A percentile compares a stretch with the other conserved stretches of the same genome.
Evolutionary conservation across 2,329 filamentous ascomycete genomes (phyloP).

Genomic region (Acephala macrosclerotiorum): DNA sequence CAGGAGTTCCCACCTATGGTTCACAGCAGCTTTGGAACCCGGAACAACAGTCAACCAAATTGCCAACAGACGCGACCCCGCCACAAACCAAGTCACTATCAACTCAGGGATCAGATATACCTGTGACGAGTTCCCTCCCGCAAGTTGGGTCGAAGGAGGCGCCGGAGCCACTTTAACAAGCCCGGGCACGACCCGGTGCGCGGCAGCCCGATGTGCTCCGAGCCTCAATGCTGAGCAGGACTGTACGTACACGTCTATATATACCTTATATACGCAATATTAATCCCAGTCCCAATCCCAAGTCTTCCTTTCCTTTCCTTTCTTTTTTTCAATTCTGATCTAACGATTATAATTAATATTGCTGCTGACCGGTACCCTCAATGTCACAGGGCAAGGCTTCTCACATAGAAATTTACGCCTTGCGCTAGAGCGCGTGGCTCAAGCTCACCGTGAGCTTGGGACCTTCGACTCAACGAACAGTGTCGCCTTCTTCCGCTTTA

Average conservation of each 20-base stretch:
- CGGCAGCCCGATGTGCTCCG: constrained; percentile 25
- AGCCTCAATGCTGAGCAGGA: constrained; percentile 33
- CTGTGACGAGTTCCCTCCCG: constrained; percentile 45
- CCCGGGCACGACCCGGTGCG: constrained; percentile 23
- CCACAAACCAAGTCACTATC: neutral
- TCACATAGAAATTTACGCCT: neutral
- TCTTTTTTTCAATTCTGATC: neutral
- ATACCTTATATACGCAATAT: no score
- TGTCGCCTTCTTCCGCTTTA: constrained; percentile 6
- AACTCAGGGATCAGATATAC: constrained; percentile 35
- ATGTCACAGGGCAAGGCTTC: constrained; percentile 6
- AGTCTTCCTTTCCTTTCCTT: neutral
- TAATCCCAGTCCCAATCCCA: no score
- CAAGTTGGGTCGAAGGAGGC: constrained; percentile 42
- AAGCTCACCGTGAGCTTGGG: neutral
- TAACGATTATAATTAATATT: neutral
- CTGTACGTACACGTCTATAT: constrained; percentile 3
- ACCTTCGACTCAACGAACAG: neutral
- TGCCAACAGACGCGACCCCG: neutral
- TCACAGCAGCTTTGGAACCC: constrained; percentile 25
- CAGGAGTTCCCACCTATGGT: constrained; percentile 20
- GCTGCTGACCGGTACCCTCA: no score
- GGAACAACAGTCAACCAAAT: constrained; percentile 13
- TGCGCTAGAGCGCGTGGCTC: neutral
- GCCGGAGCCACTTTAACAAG: neutral